A percentile compares a stretch with the other conserved stretches of the same genome.
phyloP scores from a whole-genome alignment of 2,329 filamentous ascomycete genomes.

The Xylaria sp. region DNA sequence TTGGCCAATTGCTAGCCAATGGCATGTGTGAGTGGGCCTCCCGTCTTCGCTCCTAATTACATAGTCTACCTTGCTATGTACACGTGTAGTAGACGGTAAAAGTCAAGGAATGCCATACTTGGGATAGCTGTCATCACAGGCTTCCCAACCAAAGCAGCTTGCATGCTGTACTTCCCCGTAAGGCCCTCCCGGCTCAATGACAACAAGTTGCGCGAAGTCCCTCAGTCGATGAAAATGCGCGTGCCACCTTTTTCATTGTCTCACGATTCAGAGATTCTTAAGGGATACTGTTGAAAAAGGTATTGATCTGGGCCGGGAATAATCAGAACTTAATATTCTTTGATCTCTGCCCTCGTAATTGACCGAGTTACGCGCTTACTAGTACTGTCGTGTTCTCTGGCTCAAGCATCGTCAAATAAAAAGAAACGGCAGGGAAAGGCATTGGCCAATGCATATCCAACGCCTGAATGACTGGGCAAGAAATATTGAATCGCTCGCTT shows the following conservation, averaged over 20 bases:
- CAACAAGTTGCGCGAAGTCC: constrained; percentile 20
- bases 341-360: constrained; percentile 9
- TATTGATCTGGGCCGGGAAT: constrained; percentile 9
- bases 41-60: constrained; percentile 12
- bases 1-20: constrained; percentile 29
- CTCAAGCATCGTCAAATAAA: constrained; percentile 19
- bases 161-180: constrained; percentile 7
- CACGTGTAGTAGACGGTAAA: background rate
- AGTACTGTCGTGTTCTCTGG: constrained; percentile 3
- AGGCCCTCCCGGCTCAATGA: background rate
- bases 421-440: constrained; percentile 24
- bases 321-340: constrained; percentile 2
- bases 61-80: background rate
- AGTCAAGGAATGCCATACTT: background rate
- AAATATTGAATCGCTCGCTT: constrained; percentile 31
- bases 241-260: constrained; percentile 1
- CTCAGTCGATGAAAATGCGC: constrained; percentile 9
- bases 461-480: constrained; percentile 13
- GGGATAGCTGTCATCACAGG: background rate
- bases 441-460: constrained; percentile 32
- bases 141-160: background rate
- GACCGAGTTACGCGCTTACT: constrained; percentile 14
- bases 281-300: constrained; percentile 6
- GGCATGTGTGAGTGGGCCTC: constrained; percentile 14
- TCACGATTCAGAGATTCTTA: constrained; percentile 9